Conservation (phyloP, 179 eudicot species). For the Kewa caespitosa region DNA sequence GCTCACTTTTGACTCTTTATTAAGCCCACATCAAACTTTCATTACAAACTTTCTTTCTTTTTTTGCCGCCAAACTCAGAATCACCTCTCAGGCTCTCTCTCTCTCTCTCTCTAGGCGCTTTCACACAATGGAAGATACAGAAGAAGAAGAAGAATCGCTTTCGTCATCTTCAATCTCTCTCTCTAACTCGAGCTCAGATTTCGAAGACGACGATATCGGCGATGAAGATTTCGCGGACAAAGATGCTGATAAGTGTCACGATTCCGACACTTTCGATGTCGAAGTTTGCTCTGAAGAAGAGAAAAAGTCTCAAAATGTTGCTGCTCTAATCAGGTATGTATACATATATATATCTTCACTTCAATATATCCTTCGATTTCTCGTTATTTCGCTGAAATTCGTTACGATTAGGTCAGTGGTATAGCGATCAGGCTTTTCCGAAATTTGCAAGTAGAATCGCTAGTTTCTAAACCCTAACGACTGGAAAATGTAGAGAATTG, state of each 20-base stretch:
- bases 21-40: too few species aligned
- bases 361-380: background rate
- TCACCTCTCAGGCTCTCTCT: background rate
- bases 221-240: slow-evolving; percentile 17
- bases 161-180: slow-evolving; percentile 22
- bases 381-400: background rate
- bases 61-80: slow-evolving; percentile 16
- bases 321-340: slow-evolving; percentile 35
- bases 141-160: slow-evolving; percentile 22
- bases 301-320: slow-evolving; percentile 33
- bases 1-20: too few species aligned
- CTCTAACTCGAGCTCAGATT: background rate
- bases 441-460: background rate
- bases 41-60: background rate
- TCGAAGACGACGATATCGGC: background rate
- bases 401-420: background rate
- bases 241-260: slow-evolving; percentile 11
- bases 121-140: slow-evolving; percentile 18
- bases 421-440: too few species aligned
- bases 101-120: background rate
- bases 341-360: too few species aligned
- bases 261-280: slow-evolving; percentile 8
- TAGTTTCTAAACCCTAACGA: background rate
- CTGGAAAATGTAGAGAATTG: too few species aligned
- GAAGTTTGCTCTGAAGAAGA: slow-evolving; percentile 18